Conservation (phyloP, 257 asterid genomes). For the Solanum chilense region DNA sequence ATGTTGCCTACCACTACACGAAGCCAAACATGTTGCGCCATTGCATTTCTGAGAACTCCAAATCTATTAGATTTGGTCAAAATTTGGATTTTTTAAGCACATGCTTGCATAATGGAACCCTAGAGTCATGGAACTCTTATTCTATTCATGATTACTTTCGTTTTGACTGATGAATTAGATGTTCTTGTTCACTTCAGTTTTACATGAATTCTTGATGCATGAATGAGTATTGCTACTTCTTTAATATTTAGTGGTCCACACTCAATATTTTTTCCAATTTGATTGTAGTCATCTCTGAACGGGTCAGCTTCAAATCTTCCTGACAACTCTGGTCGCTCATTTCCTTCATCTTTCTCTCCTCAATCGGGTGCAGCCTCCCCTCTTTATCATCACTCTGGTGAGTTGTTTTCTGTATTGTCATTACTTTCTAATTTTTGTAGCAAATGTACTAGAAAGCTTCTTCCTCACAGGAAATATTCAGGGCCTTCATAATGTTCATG, state of each 20-base stretch:
- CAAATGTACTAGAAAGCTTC: slow-evolving; percentile 6
- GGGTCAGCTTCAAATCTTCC: slow-evolving; percentile 87
- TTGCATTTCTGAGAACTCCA: not conserved
- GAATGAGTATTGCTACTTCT: not conserved
- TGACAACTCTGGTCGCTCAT: slow-evolving; percentile 77
- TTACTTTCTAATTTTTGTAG: not conserved
- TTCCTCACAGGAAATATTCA: slow-evolving; percentile 68
- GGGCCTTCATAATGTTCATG: slow-evolving; percentile 87
- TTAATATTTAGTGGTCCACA: not conserved
- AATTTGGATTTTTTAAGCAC: not conserved
- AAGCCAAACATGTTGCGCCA: not conserved
- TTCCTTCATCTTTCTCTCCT: slow-evolving; percentile 74
- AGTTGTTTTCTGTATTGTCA: slow-evolving; percentile 21
- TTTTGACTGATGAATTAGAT: not conserved
- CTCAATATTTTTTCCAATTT: not conserved
- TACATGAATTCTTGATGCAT: not conserved
- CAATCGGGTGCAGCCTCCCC: slow-evolving; percentile 95
- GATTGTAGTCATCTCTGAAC: slow-evolving; percentile 70
- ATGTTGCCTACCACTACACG: not conserved
- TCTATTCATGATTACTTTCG: not conserved
- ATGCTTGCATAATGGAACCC: not conserved
- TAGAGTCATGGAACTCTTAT: too few species aligned
- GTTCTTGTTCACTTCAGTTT: not conserved
- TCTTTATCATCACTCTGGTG: slow-evolving; percentile 74
- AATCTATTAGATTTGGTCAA: not conserved